A percentile compares a stretch with the other conserved stretches of the same genome.
Conservation (phyloP, 768 basidiomycete species). For the Agaricus blazei region DNA sequence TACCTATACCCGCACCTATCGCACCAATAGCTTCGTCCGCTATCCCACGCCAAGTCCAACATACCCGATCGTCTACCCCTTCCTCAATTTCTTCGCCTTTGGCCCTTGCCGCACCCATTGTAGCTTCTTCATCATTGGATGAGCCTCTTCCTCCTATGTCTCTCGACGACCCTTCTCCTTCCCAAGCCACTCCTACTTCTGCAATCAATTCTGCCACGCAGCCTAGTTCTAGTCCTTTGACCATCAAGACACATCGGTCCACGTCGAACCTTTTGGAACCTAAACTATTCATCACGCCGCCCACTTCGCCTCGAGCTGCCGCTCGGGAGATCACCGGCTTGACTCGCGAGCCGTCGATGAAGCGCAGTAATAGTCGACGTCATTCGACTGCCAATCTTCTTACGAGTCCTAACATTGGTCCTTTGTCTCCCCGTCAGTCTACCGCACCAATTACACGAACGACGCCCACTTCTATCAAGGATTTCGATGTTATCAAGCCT, state of each 20-base stretch:
- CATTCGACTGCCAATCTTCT: constrained; percentile 68
- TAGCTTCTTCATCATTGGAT: constrained; percentile 59
- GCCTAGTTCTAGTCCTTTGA: constrained; percentile 3
- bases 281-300: constrained; percentile 66
- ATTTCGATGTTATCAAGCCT: constrained; percentile 99
- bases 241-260: constrained; percentile 59
- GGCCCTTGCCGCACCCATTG: constrained; percentile 79
- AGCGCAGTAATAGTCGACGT: constrained; percentile 54
- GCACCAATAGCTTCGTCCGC: constrained; percentile 17
- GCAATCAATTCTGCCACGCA: not conserved
- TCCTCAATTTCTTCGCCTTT: constrained; percentile 86
- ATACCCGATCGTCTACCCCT: constrained; percentile 79
- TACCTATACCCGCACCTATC: constrained; percentile 14
- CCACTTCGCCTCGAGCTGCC: constrained; percentile 63
- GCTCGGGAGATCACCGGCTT: constrained; percentile 32
- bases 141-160: constrained; percentile 62
- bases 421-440: constrained; percentile 84
- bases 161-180: constrained; percentile 43
- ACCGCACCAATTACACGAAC: constrained; percentile 75
- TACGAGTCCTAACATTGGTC: constrained; percentile 56
- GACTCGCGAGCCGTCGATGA: constrained; percentile 42
- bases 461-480: constrained; percentile 90
- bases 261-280: constrained; percentile 60
- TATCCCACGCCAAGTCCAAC: constrained; percentile 38
- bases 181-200: not conserved